Base-by-base conservation (phyloP, 176 grass and related monocot species). In the Cymbopogon citratus region DNA sequence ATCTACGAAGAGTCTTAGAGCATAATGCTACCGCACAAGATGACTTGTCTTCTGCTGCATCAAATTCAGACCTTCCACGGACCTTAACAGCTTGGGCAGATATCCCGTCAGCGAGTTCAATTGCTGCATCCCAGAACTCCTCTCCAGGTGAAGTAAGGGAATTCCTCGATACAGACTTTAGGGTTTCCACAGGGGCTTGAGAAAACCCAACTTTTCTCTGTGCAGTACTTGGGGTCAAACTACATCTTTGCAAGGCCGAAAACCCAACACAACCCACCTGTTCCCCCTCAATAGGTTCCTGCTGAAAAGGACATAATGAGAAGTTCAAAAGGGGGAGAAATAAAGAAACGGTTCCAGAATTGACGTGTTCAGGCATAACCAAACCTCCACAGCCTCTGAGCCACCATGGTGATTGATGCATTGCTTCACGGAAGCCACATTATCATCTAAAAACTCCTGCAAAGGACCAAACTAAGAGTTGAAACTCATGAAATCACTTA, bases 81-180 rank as follows among this genome's bases (percentile, higher is more conserved):
- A 66, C 63, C 65, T 91, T 87, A 35, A 79, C 49, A 57, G 81
- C 83, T 51, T 43, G 80, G 77, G 89, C 87, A 85, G 85, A 84
- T 63, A 92, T 73, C 21, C 80, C 84, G 38, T 95, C 90, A 69
- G 81, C 95, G 71, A 91, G 89, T 80, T 95, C 76, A 36, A 98
- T 95, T 76, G 95, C 92, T 66, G 87, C 90, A 80, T 87, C 88
- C 95, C 95, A 98, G 83, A 98, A 98, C 25, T 98, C 95, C 38
- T 95, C 92, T 18, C 95, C 95, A 9, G 95, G 92, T 25, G 95
- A 98, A 73, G 89, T 80, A n/a, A 94, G 81, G 28, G 82, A 91
- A 62, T 86, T 92, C 41, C 86, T 59, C 25, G 75, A 75, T 31
- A 36, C 83, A 72, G 92, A 94, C 80, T 81, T 98, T 27, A 92